Base-by-base conservation (phyloP, 176 grass and related monocot genomes). In the Rhynchospora pubera region DNA sequence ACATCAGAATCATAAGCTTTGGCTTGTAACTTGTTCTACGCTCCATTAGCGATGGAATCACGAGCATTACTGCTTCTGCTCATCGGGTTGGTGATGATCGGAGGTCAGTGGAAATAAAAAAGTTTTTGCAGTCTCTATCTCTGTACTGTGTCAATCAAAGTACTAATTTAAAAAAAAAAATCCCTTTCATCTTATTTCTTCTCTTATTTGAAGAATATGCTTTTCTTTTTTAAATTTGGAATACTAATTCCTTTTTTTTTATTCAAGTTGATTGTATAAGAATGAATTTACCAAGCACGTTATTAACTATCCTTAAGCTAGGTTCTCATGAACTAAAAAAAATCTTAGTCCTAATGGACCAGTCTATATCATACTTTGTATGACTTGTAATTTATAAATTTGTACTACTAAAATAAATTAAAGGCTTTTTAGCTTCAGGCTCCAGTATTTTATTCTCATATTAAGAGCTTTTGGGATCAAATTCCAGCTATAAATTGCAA, bases 101-200 rank as follows among this genome's bases (percentile, higher is more conserved):
- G 61, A 82, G 79, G 79, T 82, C 28, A 82, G 79, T 76, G 72
- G 6, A 52, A 52, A 28, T 53, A 76, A 50, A 76, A 55, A 55
- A 53, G n/a, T 5, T 15, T 75, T 9, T 70, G 66, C 18, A 46
- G 16, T 1, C 6, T 70, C 42, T 15, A 69, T 9, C 9, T 69
- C 32, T 19, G 6, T 69, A n/a, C 34, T 69, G 6, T 16, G 14
- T 16, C 13, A 16, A 39, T 10, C 18, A 9, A 70, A 45, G 15
- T n/a, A 19, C 18, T 6, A 12, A 67, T 5, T 18, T 10, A 70
- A 21, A 3, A 3, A 19, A 70, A 21, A 3, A 3, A 45, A 19
- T 1, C 19, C 15, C 11, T 71, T 47, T 72, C 18, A 48, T 72
- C 48, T 22, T 48, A 43, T 23, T 48, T 72, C 18, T 15, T 22